These are phyloP conservation scores for Peziza echinospora DNA, from an alignment of 495 filamentous ascomycete genomes.

Conservation along the genomic window DNA sequence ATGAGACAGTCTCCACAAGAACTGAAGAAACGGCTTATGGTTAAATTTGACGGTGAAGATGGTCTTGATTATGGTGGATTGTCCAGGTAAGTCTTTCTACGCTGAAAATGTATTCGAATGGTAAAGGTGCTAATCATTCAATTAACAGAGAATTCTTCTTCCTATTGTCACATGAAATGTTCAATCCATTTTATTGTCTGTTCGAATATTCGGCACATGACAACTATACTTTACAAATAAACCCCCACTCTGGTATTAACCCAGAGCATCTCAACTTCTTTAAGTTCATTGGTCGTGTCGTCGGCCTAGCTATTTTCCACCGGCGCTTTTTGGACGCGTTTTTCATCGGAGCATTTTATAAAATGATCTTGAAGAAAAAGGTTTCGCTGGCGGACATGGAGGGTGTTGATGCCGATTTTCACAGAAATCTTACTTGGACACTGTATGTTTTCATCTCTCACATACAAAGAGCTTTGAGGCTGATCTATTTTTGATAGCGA, in stretches of 20 bases:
- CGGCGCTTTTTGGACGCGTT: conserved; percentile 94
- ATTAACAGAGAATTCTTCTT: conserved; percentile 94
- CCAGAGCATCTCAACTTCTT: conserved; percentile 99
- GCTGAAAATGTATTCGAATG: no score
- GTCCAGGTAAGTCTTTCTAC: conserved; percentile 36
- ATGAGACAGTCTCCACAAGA: conserved; percentile 92
- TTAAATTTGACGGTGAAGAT: conserved; percentile 98
- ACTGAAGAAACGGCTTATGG: conserved; percentile 95
- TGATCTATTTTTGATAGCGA: conserved; percentile 32
- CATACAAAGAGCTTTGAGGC: background rate
- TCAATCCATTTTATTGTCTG: conserved; percentile 98
- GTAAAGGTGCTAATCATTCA: background rate
- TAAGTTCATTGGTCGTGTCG: conserved; percentile 97
- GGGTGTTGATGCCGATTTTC: conserved; percentile 92
- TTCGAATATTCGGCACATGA: conserved; percentile 99
- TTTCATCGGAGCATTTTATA: conserved; percentile 98
- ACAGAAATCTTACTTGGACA: conserved; percentile 87
- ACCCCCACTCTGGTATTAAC: conserved; percentile 98
- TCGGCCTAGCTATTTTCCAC: conserved; percentile 96
- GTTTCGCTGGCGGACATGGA: conserved; percentile 93
- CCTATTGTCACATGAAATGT: conserved; percentile 99
- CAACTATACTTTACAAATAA: conserved; percentile 99
- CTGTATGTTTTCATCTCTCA: conserved; percentile 29
- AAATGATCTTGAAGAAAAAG: conserved; percentile 94
- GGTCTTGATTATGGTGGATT: conserved; percentile 96